Evolutionary conservation across 306 rosid species (phyloP).

Genomic region (Cicer chorassanicum): DNA sequence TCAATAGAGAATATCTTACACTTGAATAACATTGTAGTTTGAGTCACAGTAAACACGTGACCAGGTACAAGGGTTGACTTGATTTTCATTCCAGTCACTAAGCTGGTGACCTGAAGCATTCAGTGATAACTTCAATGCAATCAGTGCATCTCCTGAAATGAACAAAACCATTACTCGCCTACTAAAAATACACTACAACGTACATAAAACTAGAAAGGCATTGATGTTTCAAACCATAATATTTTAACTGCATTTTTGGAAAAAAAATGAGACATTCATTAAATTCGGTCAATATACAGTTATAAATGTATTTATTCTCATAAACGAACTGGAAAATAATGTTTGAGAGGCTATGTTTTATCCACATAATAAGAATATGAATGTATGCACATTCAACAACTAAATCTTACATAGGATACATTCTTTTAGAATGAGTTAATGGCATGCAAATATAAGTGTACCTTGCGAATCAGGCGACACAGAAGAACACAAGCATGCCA

Average conservation of each 20-base stretch:
- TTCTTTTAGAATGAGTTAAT: conserved; percentile 9
- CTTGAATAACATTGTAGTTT: conserved; percentile 59
- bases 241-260: conserved; percentile 29
- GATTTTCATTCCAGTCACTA: conserved; percentile 82
- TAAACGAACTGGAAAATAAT: conserved; percentile 34
- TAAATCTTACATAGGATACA: conserved; percentile 18
- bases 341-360: conserved; percentile 14
- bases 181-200: conserved; percentile 36
- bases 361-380: background rate
- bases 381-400: background rate
- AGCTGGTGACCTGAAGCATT: conserved; percentile 74
- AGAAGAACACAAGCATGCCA: conserved; percentile 64
- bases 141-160: conserved; percentile 83
- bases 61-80: conserved; percentile 99
- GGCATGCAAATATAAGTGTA: conserved; percentile 36
- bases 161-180: conserved; percentile 41
- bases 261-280: conserved; percentile 17
- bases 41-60: conserved; percentile 70
- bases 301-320: background rate
- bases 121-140: conserved; percentile 61
- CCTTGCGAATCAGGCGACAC: conserved; percentile 82
- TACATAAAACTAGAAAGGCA: conserved; percentile 18
- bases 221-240: conserved; percentile 14
- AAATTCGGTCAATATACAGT: background rate
- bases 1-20: conserved; percentile 65